Conservation (phyloP, 352 stramenopile species). For the Thalassiosira sp. region DNA sequence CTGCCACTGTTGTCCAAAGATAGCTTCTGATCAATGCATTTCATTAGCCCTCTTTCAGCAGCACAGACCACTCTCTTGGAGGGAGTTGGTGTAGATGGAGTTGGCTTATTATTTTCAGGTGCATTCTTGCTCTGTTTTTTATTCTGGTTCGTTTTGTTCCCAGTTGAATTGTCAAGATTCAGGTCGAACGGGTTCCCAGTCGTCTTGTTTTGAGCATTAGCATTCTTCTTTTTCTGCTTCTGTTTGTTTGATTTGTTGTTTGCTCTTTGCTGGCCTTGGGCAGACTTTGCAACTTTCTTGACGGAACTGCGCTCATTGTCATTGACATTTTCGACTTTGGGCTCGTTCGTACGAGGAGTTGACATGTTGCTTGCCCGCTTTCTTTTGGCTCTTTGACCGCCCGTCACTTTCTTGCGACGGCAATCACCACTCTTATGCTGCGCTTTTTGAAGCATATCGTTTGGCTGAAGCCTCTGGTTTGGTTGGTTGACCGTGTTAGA, state of each 20-base stretch:
- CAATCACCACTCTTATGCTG: not conserved
- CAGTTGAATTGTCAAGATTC: not conserved
- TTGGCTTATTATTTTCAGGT: not conserved
- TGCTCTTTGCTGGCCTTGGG: not conserved
- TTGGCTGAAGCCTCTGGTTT: not conserved
- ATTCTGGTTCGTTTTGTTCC: not conserved
- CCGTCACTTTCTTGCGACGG: not conserved
- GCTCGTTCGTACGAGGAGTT: not conserved
- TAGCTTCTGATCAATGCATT: not conserved
- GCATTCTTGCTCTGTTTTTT: not conserved
- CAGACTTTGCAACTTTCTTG: too few species aligned
- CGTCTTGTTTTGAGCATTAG: not conserved
- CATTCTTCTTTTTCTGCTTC: not conserved
- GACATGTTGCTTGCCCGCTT: not conserved
- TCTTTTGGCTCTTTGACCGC: not conserved
- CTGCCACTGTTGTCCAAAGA: not conserved
- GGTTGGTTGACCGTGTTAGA: not conserved
- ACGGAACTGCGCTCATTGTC: not conserved
- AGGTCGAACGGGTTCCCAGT: not conserved
- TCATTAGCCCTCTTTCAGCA: not conserved
- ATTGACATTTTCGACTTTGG: not conserved
- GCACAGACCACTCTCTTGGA: not conserved
- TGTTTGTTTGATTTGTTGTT: not conserved
- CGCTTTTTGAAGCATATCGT: not conserved
- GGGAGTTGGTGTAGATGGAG: not conserved